Evolutionary conservation across 768 basidiomycete species (phyloP), one percentile per base, ranked within the genome.

Genomic region (Jaapia argillacea): DNA sequence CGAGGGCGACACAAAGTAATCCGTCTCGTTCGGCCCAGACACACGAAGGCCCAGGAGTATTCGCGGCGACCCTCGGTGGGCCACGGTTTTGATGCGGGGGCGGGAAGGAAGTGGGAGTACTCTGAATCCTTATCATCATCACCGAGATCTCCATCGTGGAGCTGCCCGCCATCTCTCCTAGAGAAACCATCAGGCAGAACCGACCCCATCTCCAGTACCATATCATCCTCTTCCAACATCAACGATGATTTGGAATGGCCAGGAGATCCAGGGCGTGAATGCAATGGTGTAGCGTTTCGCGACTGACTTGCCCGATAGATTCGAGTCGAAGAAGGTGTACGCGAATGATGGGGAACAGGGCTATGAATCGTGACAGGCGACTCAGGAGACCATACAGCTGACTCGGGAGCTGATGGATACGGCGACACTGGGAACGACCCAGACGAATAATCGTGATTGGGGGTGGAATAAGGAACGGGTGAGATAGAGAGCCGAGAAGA

Each of bases 1-100:
- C n/a, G n/a, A n/a, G 78, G 77, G 23, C 68, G 44, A 4, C 62
- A 58, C 12, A 81, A 16, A 14, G 69, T 66, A 46, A 84, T 53
- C n/a, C 75, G 71, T 47, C 79, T 67, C 14, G 75, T 64, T 23
- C 75, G 66, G 1, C 78, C 77, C 22, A 65, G 55, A 43, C 81
- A 65, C 20, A 68, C 65, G 52, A 83, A 82, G 14, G 71, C 65
- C 67, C 71, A 74, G 16, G 70, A 66, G 66, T 69, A 74, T 31
- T 61, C 57, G 56, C 63, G 28, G 60, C 36, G 31, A n/a, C 37
- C 16, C 37, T 12, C 23, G 23, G 28, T 10, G 28, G n/a, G n/a
- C n/a, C n/a, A n/a, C n/a, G n/a, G n/a, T n/a, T n/a, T n/a, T n/a
- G n/a, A n/a, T n/a, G n/a, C n/a, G n/a, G n/a, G n/a, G n/a, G n/a